These are phyloP conservation scores for Letharia lupina DNA, from an alignment of 495 filamentous ascomycete species.

Conservation along the genomic window DNA sequence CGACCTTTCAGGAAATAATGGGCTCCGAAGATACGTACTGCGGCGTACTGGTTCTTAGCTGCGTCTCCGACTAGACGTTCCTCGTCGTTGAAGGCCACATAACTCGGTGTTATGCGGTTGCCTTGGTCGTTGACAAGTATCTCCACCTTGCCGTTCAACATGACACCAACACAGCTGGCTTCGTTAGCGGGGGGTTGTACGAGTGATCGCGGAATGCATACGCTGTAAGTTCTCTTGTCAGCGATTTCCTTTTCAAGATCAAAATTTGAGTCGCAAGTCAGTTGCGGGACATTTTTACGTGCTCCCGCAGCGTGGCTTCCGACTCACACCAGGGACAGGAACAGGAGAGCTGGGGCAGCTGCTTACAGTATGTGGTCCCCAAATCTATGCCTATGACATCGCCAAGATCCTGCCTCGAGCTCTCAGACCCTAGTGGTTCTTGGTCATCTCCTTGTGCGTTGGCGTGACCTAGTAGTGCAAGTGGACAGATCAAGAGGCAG, in stretches of 20 bases:
- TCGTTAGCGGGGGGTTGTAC: neutral
- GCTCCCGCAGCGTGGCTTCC: too few species aligned
- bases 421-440: conserved; percentile 33
- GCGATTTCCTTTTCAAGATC: neutral
- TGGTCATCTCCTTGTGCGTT: conserved; percentile 61
- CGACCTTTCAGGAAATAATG: neutral
- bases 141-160: conserved; percentile 98
- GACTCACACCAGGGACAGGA: too few species aligned
- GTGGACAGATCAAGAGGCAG: conserved; percentile 65
- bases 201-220: neutral
- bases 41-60: conserved; percentile 97
- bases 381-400: conserved; percentile 95
- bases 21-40: conserved; percentile 23
- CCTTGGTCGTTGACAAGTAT: conserved; percentile 96
- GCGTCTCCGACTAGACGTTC: conserved; percentile 97
- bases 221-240: neutral
- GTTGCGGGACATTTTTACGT: neutral
- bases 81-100: conserved; percentile 97
- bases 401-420: conserved; percentile 60
- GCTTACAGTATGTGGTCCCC: conserved; percentile 71
- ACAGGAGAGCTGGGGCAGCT: too few species aligned
- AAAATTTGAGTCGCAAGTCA: neutral
- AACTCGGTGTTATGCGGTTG: conserved; percentile 98
- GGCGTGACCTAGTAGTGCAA: conserved; percentile 67
- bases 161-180: conserved; percentile 93